phyloP scores from a whole-genome alignment of 2,329 filamentous ascomycete genomes.

The Curvularia hawaiiensis region DNA sequence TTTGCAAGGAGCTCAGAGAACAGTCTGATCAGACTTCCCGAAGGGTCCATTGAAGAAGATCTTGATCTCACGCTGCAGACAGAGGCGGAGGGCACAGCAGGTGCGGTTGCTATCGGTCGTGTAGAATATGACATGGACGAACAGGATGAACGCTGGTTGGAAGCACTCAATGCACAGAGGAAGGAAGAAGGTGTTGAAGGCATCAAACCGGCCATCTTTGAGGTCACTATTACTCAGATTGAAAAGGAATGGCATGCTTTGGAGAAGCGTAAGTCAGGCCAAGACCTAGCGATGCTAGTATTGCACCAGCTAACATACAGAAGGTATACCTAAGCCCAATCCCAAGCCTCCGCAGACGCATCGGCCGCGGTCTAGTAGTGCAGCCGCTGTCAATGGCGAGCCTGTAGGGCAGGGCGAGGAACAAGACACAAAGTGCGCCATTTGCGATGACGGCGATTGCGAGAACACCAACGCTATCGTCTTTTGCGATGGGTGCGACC shows the following conservation, averaged over 20 bases:
- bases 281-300: not conserved
- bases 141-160: slow-evolving; percentile 96
- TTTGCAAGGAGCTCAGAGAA: slow-evolving; percentile 75
- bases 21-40: slow-evolving; percentile 67
- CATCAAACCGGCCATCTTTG: slow-evolving; percentile 92
- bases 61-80: slow-evolving; percentile 61
- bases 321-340: slow-evolving; percentile 87
- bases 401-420: slow-evolving; percentile 81
- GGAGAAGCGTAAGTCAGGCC: slow-evolving; percentile 69
- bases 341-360: slow-evolving; percentile 96
- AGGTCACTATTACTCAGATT: slow-evolving; percentile 98
- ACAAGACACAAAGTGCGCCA: slow-evolving; percentile 95
- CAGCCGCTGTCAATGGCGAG: slow-evolving; percentile 94
- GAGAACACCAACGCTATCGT: slow-evolving; percentile 99
- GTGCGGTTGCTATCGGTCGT: slow-evolving; percentile 65
- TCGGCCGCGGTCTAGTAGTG: slow-evolving; percentile 88
- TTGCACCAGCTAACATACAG: slow-evolving; percentile 10
- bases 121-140: slow-evolving; percentile 99
- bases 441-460: slow-evolving; percentile 98
- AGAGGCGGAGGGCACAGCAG: slow-evolving; percentile 64
- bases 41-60: slow-evolving; percentile 68
- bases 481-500: slow-evolving; percentile 96
- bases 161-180: slow-evolving; percentile 78
- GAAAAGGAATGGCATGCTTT: slow-evolving; percentile 98
- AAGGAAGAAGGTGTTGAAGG: slow-evolving; percentile 75